phyloP scores from a whole-genome alignment of 2,329 filamentous ascomycete species.

The Parascedosporium putredinis region DNA sequence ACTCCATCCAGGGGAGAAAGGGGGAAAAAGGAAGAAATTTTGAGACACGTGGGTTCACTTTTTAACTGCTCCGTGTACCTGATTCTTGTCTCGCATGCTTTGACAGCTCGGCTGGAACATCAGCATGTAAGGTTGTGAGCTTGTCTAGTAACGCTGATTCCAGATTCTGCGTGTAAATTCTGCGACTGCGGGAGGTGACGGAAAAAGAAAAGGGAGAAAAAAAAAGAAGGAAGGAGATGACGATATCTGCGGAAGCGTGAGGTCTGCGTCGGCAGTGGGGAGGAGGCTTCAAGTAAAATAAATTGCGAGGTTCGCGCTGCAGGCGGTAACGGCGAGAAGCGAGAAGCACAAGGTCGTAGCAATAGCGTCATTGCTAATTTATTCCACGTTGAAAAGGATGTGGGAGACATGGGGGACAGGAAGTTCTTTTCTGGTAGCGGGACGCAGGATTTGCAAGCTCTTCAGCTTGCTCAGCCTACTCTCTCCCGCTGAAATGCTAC shows the following conservation, averaged over 20 bases:
- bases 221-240: background rate
- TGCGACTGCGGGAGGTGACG: background rate
- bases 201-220: background rate
- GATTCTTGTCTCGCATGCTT: background rate
- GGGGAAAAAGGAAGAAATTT: background rate
- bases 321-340: too few species aligned
- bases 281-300: too few species aligned
- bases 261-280: too few species aligned
- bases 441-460: background rate
- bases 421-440: background rate
- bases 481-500: constrained; percentile 5
- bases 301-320: too few species aligned
- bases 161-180: background rate
- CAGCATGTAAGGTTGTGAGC: background rate
- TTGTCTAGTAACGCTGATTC: background rate
- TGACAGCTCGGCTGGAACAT: background rate
- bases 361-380: constrained; percentile 7
- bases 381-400: constrained; percentile 3
- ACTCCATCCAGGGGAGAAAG: too few species aligned
- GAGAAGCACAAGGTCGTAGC: background rate
- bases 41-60: background rate
- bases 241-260: too few species aligned
- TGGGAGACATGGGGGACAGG: background rate
- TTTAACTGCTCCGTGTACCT: background rate
- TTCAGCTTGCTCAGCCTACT: constrained; percentile 3